Base-by-base conservation (phyloP, 2,329 filamentous ascomycete species). In the Cladosporium sp. region DNA sequence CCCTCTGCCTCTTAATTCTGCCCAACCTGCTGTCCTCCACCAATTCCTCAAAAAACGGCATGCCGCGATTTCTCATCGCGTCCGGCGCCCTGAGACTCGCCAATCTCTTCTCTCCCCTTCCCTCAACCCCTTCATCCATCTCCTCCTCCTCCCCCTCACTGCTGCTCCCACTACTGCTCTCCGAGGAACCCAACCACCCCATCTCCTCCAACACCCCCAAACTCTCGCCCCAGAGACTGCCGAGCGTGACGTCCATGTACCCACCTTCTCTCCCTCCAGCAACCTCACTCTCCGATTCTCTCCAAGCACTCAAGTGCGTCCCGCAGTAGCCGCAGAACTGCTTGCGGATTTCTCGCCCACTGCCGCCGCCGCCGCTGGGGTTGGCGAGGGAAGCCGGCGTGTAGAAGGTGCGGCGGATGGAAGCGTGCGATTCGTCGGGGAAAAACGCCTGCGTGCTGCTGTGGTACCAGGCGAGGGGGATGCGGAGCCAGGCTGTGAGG, bases 281-380 rank as follows among this genome's bases (percentile, higher is more conserved):
- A 36, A 45, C 39, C 22, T 45, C 50, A 17, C 34, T 34, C 13
- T 80, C 70, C 8, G n/a, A n/a, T n/a, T n/a, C n/a, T n/a, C 37
- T 34, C 89, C 89, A 96, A 60, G 85, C 89, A 0, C 85, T 86
- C 48, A 96, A 73, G 11, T 88, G 86, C 0, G 90, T 95, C 47
- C 91, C 91, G 67, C 91, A 96, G 72, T 87, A 95, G 19, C 91
- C 91, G 70, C 91, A 96, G 69, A 96, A 96, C 58, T 89, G 81
- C 43, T 88, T 83, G 65, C 86, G 83, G 1, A 80, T 75, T 1
- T 58, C 60, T 79, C 71, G 45, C 17, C 32, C 32, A 15, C 36
- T n/a, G 15, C 36, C 27, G 78, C 75, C 45, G 80, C 32, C 78
- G n/a, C n/a, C n/a, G n/a, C n/a, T n/a, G n/a, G n/a, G n/a, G n/a